Conservation (phyloP, 192 early-diverging fungal genomes). For the Dispira parvispora region DNA sequence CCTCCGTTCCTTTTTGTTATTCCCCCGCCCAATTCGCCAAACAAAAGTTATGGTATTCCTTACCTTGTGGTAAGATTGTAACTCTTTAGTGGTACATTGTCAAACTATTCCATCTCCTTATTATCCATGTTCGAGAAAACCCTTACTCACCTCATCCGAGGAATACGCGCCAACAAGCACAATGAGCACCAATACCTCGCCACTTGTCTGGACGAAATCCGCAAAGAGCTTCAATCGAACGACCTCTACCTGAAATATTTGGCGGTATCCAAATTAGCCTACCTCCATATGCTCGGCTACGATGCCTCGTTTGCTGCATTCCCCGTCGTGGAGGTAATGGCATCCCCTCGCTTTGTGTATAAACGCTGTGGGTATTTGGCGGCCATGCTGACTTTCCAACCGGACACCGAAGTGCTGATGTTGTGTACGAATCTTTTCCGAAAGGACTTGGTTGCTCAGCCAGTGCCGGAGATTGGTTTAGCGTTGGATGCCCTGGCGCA, state of each 20-base stretch:
- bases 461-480: constrained; percentile 53
- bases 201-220: constrained; percentile 75
- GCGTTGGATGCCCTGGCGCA: constrained; percentile 84
- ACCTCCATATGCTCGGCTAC: constrained; percentile 95
- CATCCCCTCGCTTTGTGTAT: constrained; percentile 61
- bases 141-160: constrained; percentile 85
- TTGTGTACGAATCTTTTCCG: constrained; percentile 90
- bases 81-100: too few species aligned
- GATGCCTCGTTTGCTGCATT: constrained; percentile 96
- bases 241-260: constrained; percentile 73
- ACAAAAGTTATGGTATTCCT: too few species aligned
- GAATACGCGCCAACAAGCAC: constrained; percentile 79
- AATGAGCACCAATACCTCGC: constrained; percentile 79
- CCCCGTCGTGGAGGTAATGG: constrained; percentile 94
- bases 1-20: too few species aligned
- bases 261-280: constrained; percentile 74
- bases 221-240: constrained; percentile 65
- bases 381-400: constrained; percentile 73
- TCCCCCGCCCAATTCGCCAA: too few species aligned
- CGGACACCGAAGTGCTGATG: constrained; percentile 93
- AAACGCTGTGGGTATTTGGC: constrained; percentile 89
- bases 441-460: constrained; percentile 40
- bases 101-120: not conserved
- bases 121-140: constrained; percentile 53
- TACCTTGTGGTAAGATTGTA: too few species aligned